Conservation (phyloP, 257 asterid genomes). For the Penstemon barbatus region DNA sequence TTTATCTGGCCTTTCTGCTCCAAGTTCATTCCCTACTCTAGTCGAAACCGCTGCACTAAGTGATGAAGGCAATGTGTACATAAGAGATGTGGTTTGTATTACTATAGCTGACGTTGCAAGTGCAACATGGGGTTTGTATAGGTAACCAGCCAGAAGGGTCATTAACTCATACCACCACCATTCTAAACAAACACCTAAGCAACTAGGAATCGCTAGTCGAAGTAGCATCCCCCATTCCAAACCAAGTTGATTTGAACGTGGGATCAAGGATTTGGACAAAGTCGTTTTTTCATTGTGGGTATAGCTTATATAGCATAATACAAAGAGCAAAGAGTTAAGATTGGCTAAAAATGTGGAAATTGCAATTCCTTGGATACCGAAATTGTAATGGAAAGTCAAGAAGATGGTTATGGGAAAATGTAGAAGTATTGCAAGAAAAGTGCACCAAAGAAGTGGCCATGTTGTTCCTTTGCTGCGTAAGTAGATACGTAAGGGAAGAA, state of each 20-base stretch:
- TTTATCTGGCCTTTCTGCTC: slow-evolving; percentile 77
- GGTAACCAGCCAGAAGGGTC: slow-evolving; percentile 88
- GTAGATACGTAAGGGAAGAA: slow-evolving; percentile 83
- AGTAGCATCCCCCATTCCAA: slow-evolving; percentile 70
- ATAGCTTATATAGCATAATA: slow-evolving; percentile 47
- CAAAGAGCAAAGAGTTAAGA: slow-evolving; percentile 60
- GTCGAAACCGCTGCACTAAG: slow-evolving; percentile 81
- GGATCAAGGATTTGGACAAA: slow-evolving; percentile 35
- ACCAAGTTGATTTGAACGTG: slow-evolving; percentile 33
- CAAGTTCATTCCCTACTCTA: slow-evolving; percentile 87
- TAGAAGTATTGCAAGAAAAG: slow-evolving; percentile 56
- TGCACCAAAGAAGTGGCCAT: slow-evolving; percentile 92
- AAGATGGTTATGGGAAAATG: slow-evolving; percentile 75
- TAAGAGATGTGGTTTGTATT: slow-evolving; percentile 90
- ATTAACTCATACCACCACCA: slow-evolving; percentile 99
- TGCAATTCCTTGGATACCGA: slow-evolving; percentile 78
- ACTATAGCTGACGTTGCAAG: slow-evolving; percentile 90
- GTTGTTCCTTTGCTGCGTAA: slow-evolving; percentile 79
- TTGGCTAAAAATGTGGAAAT: slow-evolving; percentile 61
- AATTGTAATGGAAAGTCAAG: slow-evolving; percentile 64
- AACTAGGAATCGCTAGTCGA: slow-evolving; percentile 68
- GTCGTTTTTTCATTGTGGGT: slow-evolving; percentile 32
- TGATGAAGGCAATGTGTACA: slow-evolving; percentile 95
- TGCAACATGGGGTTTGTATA: slow-evolving; percentile 68
- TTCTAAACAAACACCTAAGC: slow-evolving; percentile 83